These are phyloP conservation scores for Yarrowia porcina DNA, from an alignment of 805 yeast species.

Conservation along the genomic window DNA sequence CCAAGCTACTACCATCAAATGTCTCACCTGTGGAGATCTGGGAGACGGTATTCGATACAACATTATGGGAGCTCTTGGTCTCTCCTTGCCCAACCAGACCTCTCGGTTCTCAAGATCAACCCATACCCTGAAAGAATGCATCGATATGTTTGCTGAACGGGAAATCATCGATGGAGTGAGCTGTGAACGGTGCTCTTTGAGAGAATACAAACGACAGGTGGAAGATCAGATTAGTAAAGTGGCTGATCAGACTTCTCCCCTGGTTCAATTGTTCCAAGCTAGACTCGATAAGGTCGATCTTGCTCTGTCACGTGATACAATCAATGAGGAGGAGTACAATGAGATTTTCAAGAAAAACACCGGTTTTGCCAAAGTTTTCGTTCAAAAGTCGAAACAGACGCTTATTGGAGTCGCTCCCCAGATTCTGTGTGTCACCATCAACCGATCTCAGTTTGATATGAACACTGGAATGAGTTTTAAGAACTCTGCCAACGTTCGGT, in stretches of 20 bases:
- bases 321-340: conserved; percentile 76
- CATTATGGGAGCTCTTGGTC: conserved; percentile 22
- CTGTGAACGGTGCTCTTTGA: conserved; percentile 87
- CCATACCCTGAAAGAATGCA: conserved; percentile 32
- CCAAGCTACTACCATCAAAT: conserved; percentile 84
- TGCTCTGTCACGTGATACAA: conserved; percentile 62
- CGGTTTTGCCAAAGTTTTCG: conserved; percentile 55
- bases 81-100: conserved; percentile 13
- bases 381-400: conserved; percentile 80
- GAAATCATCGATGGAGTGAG: conserved; percentile 92
- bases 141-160: conserved; percentile 45
- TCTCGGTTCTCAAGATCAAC: conserved; percentile 2
- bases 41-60: conserved; percentile 60
- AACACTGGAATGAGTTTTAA: conserved; percentile 77
- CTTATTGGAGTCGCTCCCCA: conserved; percentile 65
- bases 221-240: conserved; percentile 27
- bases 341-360: conserved; percentile 63
- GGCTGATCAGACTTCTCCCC: neutral
- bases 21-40: conserved; percentile 85
- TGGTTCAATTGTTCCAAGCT: conserved; percentile 38
- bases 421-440: conserved; percentile 73
- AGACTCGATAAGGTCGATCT: conserved; percentile 50
- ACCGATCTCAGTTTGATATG: conserved; percentile 90
- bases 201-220: conserved; percentile 36
- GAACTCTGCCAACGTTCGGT: conserved; percentile 76